Evolutionary conservation across 768 basidiomycete genomes (phyloP).

Genomic region (Tricholoma furcatifolium): DNA sequence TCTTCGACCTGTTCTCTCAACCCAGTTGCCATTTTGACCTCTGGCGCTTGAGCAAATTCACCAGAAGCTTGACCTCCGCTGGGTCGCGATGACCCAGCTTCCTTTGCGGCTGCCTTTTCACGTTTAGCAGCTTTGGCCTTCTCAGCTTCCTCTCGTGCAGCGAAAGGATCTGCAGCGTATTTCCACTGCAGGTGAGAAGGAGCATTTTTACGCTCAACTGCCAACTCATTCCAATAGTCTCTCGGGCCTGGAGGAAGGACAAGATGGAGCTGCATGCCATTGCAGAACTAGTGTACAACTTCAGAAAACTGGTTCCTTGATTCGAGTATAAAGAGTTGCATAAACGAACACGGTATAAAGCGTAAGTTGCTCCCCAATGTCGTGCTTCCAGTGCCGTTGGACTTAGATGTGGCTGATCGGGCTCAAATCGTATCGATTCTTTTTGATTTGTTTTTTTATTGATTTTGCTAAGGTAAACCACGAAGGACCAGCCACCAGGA

Average conservation of each 20-base stretch:
- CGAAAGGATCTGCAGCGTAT: conserved; percentile 86
- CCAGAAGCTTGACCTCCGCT: conserved; percentile 22
- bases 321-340: conserved; percentile 7
- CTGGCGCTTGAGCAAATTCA: conserved; percentile 53
- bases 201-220: conserved; percentile 62
- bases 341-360: conserved; percentile 77
- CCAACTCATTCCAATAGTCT: conserved; percentile 84
- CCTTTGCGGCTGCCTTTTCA: conserved; percentile 25
- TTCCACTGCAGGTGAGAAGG: conserved; percentile 81
- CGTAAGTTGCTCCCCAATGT: conserved; percentile 89
- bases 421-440: conserved; percentile 70
- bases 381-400: conserved; percentile 78
- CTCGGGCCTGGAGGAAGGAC: conserved; percentile 82
- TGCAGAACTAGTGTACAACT: conserved; percentile 59
- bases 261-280: conserved; percentile 68
- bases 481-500: conserved; percentile 57
- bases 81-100: conserved; percentile 18
- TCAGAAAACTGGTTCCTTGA: conserved; percentile 19
- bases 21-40: conserved; percentile 79
- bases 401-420: conserved; percentile 67
- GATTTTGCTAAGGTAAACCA: conserved; percentile 61
- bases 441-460: conserved; percentile 70
- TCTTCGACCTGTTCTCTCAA: conserved; percentile 82
- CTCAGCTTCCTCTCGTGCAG: conserved; percentile 68
- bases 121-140: conserved; percentile 55